Evolutionary conservation across 805 yeast genomes (phyloP).

Genomic region (Lipomyces anomalus): DNA sequence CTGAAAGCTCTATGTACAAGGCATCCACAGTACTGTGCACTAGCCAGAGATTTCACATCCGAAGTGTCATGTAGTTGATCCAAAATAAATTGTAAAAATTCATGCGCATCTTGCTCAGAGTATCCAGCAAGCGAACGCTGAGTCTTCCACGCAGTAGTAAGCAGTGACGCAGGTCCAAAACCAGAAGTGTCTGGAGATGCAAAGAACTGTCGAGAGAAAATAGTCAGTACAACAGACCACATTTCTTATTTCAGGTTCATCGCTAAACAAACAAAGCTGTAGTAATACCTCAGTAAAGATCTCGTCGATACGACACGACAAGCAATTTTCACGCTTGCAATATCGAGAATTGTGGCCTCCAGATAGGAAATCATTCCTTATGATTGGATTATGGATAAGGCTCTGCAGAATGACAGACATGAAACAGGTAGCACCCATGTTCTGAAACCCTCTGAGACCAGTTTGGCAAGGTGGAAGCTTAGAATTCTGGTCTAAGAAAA

Average conservation of each 20-base stretch:
- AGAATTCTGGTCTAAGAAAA: conserved; percentile 13
- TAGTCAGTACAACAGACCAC: background rate
- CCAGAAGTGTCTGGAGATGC: conserved; percentile 58
- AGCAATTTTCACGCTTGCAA: conserved; percentile 43
- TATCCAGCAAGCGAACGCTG: conserved; percentile 87
- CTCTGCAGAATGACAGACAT: conserved; percentile 92
- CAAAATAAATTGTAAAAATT: conserved; percentile 86
- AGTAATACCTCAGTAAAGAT: conserved; percentile 50
- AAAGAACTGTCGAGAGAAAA: conserved; percentile 42
- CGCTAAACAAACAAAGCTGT: background rate
- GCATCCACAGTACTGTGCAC: conserved; percentile 52
- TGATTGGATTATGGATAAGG: conserved; percentile 81
- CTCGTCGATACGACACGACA: conserved; percentile 80
- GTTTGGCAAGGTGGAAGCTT: conserved; percentile 17
- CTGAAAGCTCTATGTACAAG: conserved; percentile 76
- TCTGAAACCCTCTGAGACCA: conserved; percentile 82
- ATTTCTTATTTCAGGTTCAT: too few species aligned
- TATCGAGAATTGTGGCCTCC: conserved; percentile 63
- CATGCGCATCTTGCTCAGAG: conserved; percentile 98
- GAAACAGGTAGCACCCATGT: conserved; percentile 96
- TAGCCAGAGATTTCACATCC: conserved; percentile 7
- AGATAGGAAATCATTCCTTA: conserved; percentile 68
- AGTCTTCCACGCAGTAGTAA: conserved; percentile 83
- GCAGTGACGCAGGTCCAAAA: conserved; percentile 72
- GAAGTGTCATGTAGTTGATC: conserved; percentile 64